Evolutionary conservation across 768 basidiomycete species (phyloP), one percentile per base, ranked within the genome.

Genomic region (Mrakia blollopis): DNA sequence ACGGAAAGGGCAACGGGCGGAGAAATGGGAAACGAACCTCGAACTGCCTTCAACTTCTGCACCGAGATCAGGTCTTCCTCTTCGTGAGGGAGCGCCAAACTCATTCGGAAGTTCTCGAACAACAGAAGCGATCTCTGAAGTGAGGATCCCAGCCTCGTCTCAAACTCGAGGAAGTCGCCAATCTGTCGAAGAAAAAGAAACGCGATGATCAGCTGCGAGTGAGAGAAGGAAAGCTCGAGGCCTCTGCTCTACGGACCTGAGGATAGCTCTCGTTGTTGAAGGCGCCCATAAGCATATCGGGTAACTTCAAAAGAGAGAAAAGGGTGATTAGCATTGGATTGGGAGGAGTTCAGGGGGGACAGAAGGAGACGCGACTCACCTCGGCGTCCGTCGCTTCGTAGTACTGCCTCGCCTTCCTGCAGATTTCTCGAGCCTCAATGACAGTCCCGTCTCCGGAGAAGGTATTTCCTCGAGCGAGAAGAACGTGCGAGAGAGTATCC

Each of bases 401-500:
- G 73, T 74, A 74, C 44, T 54, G 14, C 23, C 28, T 44, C 14
- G 41, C 73, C 30, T 41, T 23, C 37, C 60, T 16, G 39, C 30
- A 52, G 28, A 65, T 28, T 3, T 63, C 62, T 62, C 30, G 35
- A 25, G 47, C 21, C 14, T 50, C 73, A 8, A n/a, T 11, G 5
- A 44, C 73, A 8, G 39, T 52, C 14, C 39, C 63, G 18, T 63
- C 76, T 0, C 35, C 65, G 0, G 54, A 63, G 35, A 93, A 95
- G 0, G 89, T 91, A 30, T 89, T 88, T 16, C 90, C 88, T 30
- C 93, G 88, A 28, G 91, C 89, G 60, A 94, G 87, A 72, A 94
- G 83, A 74, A 92, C 87, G 81, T 96, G 92, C 1, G 92, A 92
- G 11, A 97, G 86, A 0, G 94, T 96, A 81, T 97, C 94, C 76